Percentiles rank a stretch among this genome's conserved stretches.
These are phyloP conservation scores for Cladosporium austrohemisphaericum DNA, from an alignment of 2,329 filamentous ascomycete species.

Conservation along the genomic window DNA sequence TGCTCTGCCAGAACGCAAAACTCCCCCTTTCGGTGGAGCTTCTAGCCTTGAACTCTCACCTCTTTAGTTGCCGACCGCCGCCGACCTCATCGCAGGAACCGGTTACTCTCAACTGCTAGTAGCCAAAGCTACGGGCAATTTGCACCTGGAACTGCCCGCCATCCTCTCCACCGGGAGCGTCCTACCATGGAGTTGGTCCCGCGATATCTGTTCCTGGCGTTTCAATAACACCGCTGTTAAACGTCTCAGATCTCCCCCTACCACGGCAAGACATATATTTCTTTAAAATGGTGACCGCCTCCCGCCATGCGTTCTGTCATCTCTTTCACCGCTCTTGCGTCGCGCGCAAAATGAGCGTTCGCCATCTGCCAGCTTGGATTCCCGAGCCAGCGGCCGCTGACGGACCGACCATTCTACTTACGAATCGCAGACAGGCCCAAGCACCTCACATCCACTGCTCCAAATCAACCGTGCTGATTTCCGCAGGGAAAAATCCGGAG, in stretches of 20 bases:
- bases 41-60: conserved; percentile 3
- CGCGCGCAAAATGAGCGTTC: conserved; percentile 2
- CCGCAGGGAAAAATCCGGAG: conserved; percentile 10
- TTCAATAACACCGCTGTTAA: conserved; percentile 13
- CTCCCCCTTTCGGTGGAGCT: conserved; percentile 6
- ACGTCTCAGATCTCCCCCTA: conserved; percentile 4
- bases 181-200: conserved; percentile 11
- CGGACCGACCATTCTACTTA: neutral
- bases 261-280: conserved; percentile 8
- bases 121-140: conserved; percentile 6
- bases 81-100: conserved; percentile 11
- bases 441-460: conserved; percentile 4
- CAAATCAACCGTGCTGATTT: conserved; percentile 5
- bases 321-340: conserved; percentile 13
- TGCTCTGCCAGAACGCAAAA: neutral
- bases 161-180: conserved; percentile 8
- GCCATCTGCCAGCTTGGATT: neutral
- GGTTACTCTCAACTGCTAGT: neutral
- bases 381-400: conserved; percentile 5
- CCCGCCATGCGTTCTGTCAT: neutral
- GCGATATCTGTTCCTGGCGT: neutral
- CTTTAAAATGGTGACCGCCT: conserved; percentile 12
- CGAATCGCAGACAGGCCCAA: neutral
- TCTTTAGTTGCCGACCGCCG: conserved; percentile 6
- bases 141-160: conserved; percentile 4